phyloP scores from a whole-genome alignment of 768 basidiomycete genomes.

The Lactifluus rugatus region DNA sequence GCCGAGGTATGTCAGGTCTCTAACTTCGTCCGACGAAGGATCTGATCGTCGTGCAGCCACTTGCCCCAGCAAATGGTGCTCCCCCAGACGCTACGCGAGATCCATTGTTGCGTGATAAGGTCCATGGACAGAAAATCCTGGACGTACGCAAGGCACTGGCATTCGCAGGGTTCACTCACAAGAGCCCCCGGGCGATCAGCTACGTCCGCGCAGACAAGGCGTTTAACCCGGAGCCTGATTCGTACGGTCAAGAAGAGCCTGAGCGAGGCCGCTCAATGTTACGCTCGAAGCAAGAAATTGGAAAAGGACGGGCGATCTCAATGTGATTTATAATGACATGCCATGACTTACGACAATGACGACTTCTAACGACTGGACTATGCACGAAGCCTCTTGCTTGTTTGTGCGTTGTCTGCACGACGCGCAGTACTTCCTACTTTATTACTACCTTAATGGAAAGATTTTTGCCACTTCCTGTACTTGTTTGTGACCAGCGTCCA shows the following conservation, averaged over 20 bases:
- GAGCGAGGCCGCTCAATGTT: constrained; percentile 57
- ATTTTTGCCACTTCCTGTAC: not conserved
- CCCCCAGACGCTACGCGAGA: constrained; percentile 80
- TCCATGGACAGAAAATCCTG: constrained; percentile 79
- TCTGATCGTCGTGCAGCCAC: constrained; percentile 50
- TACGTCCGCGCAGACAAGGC: constrained; percentile 69
- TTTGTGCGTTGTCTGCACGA: constrained; percentile 9
- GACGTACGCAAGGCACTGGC: constrained; percentile 86
- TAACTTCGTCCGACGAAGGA: not conserved
- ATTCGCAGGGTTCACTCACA: constrained; percentile 87
- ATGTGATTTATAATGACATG: constrained; percentile 38
- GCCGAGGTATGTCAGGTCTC: constrained; percentile 51
- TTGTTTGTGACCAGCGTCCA: not conserved
- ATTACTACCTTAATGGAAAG: constrained; percentile 7
- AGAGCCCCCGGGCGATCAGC: constrained; percentile 70
- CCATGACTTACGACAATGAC: constrained; percentile 12
- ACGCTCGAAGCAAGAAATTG: constrained; percentile 51
- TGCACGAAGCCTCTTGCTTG: not conserved
- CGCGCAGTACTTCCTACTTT: constrained; percentile 10
- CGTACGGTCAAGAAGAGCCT: constrained; percentile 35
- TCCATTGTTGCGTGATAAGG: constrained; percentile 75
- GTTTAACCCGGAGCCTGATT: constrained; percentile 49
- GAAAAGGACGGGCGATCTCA: constrained; percentile 75
- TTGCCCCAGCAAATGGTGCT: constrained; percentile 81
- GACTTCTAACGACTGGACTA: constrained; percentile 4